phyloP scores from a whole-genome alignment of 208 protist genomes.

The Acanthamoeba triangularis region DNA sequence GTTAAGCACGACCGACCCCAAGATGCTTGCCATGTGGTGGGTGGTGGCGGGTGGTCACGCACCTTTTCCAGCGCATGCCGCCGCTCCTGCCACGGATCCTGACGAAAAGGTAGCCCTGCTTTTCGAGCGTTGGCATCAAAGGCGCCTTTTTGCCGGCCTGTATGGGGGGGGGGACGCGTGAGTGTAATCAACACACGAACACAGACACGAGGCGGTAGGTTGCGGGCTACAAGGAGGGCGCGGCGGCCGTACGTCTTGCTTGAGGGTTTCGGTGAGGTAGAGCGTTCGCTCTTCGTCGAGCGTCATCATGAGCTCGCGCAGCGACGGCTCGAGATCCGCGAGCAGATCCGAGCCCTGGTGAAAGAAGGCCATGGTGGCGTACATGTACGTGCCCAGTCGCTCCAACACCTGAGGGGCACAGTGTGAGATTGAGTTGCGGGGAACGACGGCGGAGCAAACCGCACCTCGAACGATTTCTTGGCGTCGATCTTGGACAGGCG shows the following conservation, averaged over 20 bases:
- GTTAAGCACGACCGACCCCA: not conserved
- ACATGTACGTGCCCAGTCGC: slow-evolving; percentile 29
- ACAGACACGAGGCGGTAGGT: no score
- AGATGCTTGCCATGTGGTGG: not conserved
- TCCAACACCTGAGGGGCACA: slow-evolving; percentile 2
- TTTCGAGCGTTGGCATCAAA: not conserved
- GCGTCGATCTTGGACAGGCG: slow-evolving; percentile 37
- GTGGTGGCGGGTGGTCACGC: not conserved
- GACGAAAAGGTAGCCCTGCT: slow-evolving; percentile 51
- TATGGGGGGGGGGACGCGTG: no score
- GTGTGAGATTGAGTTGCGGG: not conserved
- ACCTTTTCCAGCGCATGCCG: slow-evolving; percentile 47
- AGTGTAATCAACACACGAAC: not conserved
- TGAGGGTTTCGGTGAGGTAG: slow-evolving; percentile 40
- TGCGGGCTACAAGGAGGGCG: not conserved
- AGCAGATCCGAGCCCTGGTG: slow-evolving; percentile 24
- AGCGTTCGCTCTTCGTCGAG: slow-evolving; percentile 52
- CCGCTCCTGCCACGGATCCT: not conserved
- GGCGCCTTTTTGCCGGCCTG: not conserved
- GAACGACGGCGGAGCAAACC: not conserved
- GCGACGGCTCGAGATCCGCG: slow-evolving; percentile 22
- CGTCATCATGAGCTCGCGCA: slow-evolving; percentile 12
- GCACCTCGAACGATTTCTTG: slow-evolving; percentile 63
- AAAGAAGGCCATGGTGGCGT: slow-evolving; percentile 36
- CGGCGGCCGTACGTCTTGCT: not conserved